Evolutionary conservation across 345 rosid genomes (phyloP).

Genomic region (Eucalyptus decipiens): DNA sequence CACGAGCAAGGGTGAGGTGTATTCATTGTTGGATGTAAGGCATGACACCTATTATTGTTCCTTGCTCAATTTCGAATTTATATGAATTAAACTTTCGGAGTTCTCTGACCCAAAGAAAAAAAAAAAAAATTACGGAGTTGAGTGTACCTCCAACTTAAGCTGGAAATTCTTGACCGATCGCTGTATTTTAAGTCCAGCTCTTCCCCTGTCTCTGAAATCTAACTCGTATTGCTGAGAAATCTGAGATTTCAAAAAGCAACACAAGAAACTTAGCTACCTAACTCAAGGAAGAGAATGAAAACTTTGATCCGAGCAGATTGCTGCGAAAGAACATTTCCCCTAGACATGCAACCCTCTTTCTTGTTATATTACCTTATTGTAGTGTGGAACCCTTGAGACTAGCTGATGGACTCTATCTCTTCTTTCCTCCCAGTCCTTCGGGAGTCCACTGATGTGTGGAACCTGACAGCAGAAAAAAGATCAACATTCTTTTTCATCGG

Average conservation of each 20-base stretch:
- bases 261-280: not conserved
- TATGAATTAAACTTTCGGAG: not conserved
- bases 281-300: not conserved
- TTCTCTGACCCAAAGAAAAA: not conserved
- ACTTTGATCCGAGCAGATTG: not conserved
- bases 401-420: constrained; percentile 52
- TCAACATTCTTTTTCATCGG: not conserved
- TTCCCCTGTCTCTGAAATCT: constrained; percentile 75
- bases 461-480: constrained; percentile 15
- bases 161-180: constrained; percentile 89
- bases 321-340: not conserved
- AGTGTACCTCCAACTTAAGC: constrained; percentile 57
- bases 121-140: not conserved
- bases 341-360: not conserved
- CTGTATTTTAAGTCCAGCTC: constrained; percentile 63
- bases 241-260: constrained; percentile 7
- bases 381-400: constrained; percentile 54
- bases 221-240: constrained; percentile 59
- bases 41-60: not conserved
- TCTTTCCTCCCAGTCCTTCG: constrained; percentile 53
- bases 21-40: not conserved
- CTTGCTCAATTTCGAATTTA: not conserved
- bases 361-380: constrained; percentile 39
- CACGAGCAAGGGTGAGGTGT: not conserved
- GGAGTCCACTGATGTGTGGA: constrained; percentile 50